Conservation (phyloP, 768 basidiomycete species). For the Nidularia sp. region DNA sequence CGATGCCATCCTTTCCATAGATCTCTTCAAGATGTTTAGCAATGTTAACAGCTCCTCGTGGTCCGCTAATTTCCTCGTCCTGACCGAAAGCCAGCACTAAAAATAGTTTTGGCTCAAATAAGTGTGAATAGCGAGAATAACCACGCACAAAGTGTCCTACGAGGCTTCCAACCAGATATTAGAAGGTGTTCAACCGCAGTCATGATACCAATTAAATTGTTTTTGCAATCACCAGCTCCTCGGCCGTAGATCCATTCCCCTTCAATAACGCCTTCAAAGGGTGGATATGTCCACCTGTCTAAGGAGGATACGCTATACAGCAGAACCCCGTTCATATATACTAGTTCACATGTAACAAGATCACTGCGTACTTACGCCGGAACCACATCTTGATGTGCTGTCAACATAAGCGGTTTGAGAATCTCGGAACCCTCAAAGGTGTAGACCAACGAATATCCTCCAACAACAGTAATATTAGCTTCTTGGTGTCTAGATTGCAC, state of each 20-base stretch:
- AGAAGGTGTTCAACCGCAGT: constrained; percentile 23
- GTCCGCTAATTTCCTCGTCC: constrained; percentile 27
- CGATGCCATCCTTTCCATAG: constrained; percentile 22
- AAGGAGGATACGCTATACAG: constrained; percentile 16
- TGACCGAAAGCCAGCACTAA: constrained; percentile 26
- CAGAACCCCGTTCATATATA: no score
- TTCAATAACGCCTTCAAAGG: constrained; percentile 20
- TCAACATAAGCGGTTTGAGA: constrained; percentile 22
- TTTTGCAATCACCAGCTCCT: constrained; percentile 24
- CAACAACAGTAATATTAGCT: constrained; percentile 12
- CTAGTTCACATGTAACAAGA: no score
- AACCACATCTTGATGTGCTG: constrained; percentile 25
- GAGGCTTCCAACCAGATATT: constrained; percentile 15
- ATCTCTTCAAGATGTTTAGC: constrained; percentile 13
- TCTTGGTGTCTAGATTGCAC: neutral
- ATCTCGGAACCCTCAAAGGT: constrained; percentile 14
- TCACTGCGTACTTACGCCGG: constrained; percentile 13
- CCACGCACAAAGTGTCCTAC: constrained; percentile 16
- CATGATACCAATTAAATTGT: constrained; percentile 24
- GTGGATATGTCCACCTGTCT: constrained; percentile 22
- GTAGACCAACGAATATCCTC: constrained; percentile 19
- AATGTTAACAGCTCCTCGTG: constrained; percentile 20
- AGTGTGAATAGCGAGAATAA: neutral
- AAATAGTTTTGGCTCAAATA: neutral
- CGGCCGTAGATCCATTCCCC: constrained; percentile 24